Percentiles rank a stretch among this genome's conserved stretches.
Evolutionary conservation across 768 basidiomycete species (phyloP).

Genomic region (Boletus huronensis): DNA sequence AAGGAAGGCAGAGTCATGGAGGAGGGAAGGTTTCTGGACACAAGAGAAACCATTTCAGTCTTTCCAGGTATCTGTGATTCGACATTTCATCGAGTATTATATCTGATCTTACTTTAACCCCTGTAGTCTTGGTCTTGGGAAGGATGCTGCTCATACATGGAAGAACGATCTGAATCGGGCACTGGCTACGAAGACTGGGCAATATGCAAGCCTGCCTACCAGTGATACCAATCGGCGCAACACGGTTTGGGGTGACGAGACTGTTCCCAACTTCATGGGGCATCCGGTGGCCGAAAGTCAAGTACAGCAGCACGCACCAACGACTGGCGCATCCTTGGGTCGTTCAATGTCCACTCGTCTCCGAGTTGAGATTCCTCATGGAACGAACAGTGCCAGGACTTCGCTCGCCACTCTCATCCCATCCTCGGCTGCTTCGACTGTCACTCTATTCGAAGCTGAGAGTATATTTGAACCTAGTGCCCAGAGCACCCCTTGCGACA

Average conservation of each 20-base stretch:
- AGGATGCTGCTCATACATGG: conserved; percentile 56
- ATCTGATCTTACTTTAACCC: background rate
- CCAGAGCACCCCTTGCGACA: conserved; percentile 63
- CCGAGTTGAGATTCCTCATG: conserved; percentile 48
- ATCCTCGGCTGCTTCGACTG: conserved; percentile 58
- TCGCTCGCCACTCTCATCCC: conserved; percentile 45
- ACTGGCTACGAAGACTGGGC: conserved; percentile 41
- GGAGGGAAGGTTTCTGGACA: conserved; percentile 48
- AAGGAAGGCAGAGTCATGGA: conserved; percentile 29
- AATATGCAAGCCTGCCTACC: conserved; percentile 38
- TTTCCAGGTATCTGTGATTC: conserved; percentile 45
- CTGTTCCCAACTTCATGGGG: conserved; percentile 30
- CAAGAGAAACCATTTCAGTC: conserved; percentile 61
- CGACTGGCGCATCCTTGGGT: conserved; percentile 18
- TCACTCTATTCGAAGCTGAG: conserved; percentile 53
- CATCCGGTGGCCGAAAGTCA: conserved; percentile 39
- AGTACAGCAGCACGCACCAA: conserved; percentile 25
- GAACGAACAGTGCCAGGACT: conserved; percentile 47
- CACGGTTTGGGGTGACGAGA: conserved; percentile 46
- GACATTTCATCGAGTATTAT: too few relatives aligned
- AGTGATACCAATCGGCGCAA: conserved; percentile 45
- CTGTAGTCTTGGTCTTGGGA: conserved; percentile 59
- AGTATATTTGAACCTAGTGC: conserved; percentile 28
- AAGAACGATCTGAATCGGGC: conserved; percentile 51
- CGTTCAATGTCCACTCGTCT: conserved; percentile 46